Evolutionary conservation across 306 rosid genomes (phyloP).

Genomic region (Dalbergia oliveri): DNA sequence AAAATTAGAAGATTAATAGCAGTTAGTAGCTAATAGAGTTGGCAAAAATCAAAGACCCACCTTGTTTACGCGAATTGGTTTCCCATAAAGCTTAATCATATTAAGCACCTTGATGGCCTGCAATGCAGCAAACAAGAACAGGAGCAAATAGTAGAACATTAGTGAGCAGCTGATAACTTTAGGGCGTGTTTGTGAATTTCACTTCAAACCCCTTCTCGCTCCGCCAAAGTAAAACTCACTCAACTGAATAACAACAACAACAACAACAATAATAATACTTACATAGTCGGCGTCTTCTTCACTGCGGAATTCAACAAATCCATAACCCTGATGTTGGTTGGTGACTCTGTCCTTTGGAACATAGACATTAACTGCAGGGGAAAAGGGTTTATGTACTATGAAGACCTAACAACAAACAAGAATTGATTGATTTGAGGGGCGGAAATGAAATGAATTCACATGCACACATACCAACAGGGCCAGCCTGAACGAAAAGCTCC

Average conservation of each 20-base stretch:
- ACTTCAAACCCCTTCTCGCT: too few relatives aligned
- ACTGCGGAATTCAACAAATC: slow-evolving; percentile 92
- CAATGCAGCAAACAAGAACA: slow-evolving; percentile 23
- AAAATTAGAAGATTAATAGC: slow-evolving; percentile 10
- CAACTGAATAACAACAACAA: not conserved
- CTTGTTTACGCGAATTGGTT: slow-evolving; percentile 98
- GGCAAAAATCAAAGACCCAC: slow-evolving; percentile 62
- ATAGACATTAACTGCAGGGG: slow-evolving; percentile 80
- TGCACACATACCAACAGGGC: slow-evolving; percentile 55
- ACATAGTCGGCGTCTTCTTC: slow-evolving; percentile 99
- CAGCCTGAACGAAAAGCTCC: slow-evolving; percentile 69
- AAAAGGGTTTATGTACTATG: not conserved
- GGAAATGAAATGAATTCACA: not conserved
- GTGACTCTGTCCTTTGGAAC: slow-evolving; percentile 98
- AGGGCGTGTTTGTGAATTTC: not conserved
- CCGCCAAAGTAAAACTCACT: not conserved
- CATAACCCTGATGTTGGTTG: slow-evolving; percentile 95
- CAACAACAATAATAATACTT: slow-evolving; percentile 35
- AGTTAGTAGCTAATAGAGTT: not conserved
- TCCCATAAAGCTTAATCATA: slow-evolving; percentile 96
- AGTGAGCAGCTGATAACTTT: not conserved
- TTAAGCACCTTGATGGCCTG: slow-evolving; percentile 98
- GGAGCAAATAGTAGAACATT: not conserved
- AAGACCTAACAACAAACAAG: not conserved
- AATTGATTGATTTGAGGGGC: too few relatives aligned